These are phyloP conservation scores for Blastocystis sp. DNA, from an alignment of 352 stramenopile genomes.

Conservation along the genomic window DNA sequence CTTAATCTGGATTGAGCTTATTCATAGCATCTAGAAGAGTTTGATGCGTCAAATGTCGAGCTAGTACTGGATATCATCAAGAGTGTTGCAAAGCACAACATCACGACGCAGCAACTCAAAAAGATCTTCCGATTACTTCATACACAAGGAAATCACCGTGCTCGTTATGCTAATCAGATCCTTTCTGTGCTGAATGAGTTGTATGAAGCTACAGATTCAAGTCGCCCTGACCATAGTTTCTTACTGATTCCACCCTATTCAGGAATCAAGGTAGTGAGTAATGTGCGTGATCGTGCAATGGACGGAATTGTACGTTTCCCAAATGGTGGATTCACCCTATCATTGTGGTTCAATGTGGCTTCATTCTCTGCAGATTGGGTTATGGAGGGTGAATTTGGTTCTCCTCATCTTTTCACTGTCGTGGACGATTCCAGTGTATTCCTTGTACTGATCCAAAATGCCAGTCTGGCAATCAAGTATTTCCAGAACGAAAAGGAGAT, in stretches of 20 bases:
- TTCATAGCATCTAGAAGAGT: conserved; percentile 1
- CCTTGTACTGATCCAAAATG: conserved; percentile 6
- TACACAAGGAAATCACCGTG: not conserved
- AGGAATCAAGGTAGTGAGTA: not conserved
- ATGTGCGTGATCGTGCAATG: not conserved
- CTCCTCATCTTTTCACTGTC: conserved; percentile 28
- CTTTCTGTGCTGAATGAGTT: conserved; percentile 33
- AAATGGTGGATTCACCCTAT: not conserved
- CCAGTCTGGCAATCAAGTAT: conserved; percentile 9
- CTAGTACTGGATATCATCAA: conserved; percentile 27
- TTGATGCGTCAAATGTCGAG: not conserved
- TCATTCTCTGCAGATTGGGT: conserved; percentile 35
- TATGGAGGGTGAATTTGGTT: conserved; percentile 38
- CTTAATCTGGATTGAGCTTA: not conserved
- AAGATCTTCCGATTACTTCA: conserved; percentile 55
- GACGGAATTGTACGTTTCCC: conserved; percentile 41
- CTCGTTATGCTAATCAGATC: conserved; percentile 13
- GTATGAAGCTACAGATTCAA: not conserved
- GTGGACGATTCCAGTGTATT: not conserved
- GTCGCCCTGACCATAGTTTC: conserved; percentile 24
- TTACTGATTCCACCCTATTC: not conserved
- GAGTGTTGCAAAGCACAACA: conserved; percentile 37
- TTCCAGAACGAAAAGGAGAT: conserved; percentile 52
- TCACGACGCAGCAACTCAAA: conserved; percentile 57
- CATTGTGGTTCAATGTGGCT: conserved; percentile 46